Percentiles rank a stretch among this genome's conserved stretches.
phyloP scores from a whole-genome alignment of 441 rosid species.

The Populus hybrid region DNA sequence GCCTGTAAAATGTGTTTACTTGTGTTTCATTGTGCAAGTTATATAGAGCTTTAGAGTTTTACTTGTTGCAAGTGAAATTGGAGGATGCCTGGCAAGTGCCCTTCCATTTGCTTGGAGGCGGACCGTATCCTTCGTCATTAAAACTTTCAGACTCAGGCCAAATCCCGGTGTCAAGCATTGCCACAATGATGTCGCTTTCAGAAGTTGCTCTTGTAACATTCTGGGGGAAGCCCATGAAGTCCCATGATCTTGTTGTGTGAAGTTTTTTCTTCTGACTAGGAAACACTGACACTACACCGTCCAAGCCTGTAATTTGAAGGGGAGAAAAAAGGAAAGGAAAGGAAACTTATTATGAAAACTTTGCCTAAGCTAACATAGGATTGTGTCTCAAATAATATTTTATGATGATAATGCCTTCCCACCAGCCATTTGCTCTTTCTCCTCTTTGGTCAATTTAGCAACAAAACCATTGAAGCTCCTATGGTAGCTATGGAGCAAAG shows the following conservation, averaged over 20 bases:
- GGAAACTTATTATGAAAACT: neutral
- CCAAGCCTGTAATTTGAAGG: constrained; percentile 4
- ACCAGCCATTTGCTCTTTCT: constrained; percentile 26
- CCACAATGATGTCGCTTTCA: constrained; percentile 41
- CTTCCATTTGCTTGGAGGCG: constrained; percentile 64
- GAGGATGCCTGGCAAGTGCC: constrained; percentile 40
- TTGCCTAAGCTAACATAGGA: neutral
- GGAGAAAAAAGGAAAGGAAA: too few relatives aligned
- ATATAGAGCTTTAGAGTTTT: neutral
- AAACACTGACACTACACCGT: constrained; percentile 33
- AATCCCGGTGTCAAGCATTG: constrained; percentile 51
- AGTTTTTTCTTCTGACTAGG: constrained; percentile 22
- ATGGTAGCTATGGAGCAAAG: constrained; percentile 21
- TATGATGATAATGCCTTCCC: neutral
- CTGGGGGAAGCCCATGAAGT: constrained; percentile 35
- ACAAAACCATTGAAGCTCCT: constrained; percentile 34
- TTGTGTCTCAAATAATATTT: neutral
- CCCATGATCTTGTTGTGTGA: constrained; percentile 36
- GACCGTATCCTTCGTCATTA: constrained; percentile 34
- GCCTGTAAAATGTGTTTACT: too few relatives aligned
- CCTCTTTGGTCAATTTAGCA: constrained; percentile 27
- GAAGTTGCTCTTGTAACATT: constrained; percentile 3
- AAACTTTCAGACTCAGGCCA: constrained; percentile 55
- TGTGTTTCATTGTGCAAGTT: neutral
- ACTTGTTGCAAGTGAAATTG: constrained; percentile 69